A percentile compares a stretch with the other conserved stretches of the same genome.
Evolutionary conservation across 768 basidiomycete species (phyloP).

Genomic region (Amanita molliuscula): DNA sequence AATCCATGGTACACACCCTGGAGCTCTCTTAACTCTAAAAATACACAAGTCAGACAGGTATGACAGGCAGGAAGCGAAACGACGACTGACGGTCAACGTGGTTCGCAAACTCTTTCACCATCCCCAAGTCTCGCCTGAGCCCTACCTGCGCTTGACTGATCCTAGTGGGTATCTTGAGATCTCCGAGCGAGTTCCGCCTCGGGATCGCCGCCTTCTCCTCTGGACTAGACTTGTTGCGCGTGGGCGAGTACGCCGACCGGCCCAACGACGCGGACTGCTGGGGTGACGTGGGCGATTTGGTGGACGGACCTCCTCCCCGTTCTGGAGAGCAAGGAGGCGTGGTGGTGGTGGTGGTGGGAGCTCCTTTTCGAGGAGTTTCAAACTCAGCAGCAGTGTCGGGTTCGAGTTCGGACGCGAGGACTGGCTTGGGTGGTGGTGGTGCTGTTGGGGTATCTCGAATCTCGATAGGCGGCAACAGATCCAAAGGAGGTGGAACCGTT

Average conservation of each 20-base stretch:
- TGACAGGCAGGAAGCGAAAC: too few relatives aligned
- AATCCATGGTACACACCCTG: slow-evolving; percentile 47
- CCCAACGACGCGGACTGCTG: slow-evolving; percentile 28
- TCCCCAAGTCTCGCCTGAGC: slow-evolving; percentile 62
- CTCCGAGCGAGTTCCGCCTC: slow-evolving; percentile 57
- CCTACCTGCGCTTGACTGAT: slow-evolving; percentile 78
- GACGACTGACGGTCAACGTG: slow-evolving; percentile 72
- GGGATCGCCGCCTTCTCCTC: slow-evolving; percentile 8
- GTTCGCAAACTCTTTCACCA: slow-evolving; percentile 80
- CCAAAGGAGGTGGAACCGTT: background rate
- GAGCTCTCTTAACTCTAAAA: slow-evolving; percentile 74
- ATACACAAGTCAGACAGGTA: too few relatives aligned
- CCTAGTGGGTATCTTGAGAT: slow-evolving; percentile 59
- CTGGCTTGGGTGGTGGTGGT: background rate
- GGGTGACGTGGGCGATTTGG: slow-evolving; percentile 14
- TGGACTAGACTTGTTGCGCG: background rate
- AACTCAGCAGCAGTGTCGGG: background rate
- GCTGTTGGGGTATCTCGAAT: background rate
- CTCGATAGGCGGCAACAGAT: background rate
- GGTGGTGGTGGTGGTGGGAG: slow-evolving; percentile 2
- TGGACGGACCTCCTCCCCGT: slow-evolving; percentile 3
- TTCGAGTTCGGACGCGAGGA: background rate
- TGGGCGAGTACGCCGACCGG: slow-evolving; percentile 14
- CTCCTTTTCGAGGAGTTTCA: background rate
- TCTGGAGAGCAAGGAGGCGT: slow-evolving; percentile 11